Evolutionary conservation across 768 basidiomycete genomes (phyloP), one percentile per base, ranked within the genome.

Genomic region (Amyloporia xantha): DNA sequence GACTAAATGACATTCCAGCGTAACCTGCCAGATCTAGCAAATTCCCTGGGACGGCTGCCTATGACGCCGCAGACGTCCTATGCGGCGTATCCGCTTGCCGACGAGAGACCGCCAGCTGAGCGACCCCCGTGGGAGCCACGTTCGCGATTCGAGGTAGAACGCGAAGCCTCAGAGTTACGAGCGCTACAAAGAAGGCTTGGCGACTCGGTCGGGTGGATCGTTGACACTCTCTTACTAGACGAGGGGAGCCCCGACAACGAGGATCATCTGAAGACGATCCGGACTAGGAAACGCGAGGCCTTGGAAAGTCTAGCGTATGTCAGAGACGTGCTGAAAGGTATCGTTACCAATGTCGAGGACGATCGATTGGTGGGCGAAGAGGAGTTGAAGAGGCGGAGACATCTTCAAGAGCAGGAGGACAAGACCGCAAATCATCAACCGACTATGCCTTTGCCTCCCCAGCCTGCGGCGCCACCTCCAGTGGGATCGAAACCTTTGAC

Each of bases 11-110:
- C 33, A 11, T 48, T 23, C 19, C 53, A 91, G 90, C 82, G 81
- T 47, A 94, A 91, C 63, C 77, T 95, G 11, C 91, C 92, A 2
- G 92, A 95, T 55, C 59, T 93, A n/a, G 72, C 84, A 10, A 76
- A 77, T 7, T 79, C 82, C 11, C 71, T 92, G 11, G 75, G 77
- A 28, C 80, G 79, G 19, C 69, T 84, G 4, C 75, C 81, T 2
- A 73, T 72, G 4, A 54, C 68, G 5, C 65, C 66, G 13, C 59
- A 58, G n/a, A 53, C 66, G 2, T 61, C 74, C 1, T 66, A 69
- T 30, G 57, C 76, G 2, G 71, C 80, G 2, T 84, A 84, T 59
- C 84, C 85, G 2, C 66, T 89, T 33, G 67, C 72, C 19, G 81
- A 81, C 43, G 87, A 87, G 50, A 66, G 77, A 36, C 66, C 70